Conservation (phyloP, 306 rosid genomes). For the Hylodesmum podocarpum region DNA sequence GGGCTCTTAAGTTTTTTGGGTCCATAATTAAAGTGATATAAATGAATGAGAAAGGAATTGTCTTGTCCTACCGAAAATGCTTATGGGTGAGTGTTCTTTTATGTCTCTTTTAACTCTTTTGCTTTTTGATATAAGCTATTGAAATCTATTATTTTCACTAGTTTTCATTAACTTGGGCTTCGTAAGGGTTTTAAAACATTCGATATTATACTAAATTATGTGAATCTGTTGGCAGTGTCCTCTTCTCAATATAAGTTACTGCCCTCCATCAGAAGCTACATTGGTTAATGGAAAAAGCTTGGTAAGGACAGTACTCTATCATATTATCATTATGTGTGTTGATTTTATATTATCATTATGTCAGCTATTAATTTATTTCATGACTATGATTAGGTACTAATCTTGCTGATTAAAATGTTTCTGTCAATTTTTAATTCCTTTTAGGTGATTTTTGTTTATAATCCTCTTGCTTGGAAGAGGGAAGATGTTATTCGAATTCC, state of each 20-base stretch:
- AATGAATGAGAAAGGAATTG: not conserved
- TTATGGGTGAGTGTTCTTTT: not conserved
- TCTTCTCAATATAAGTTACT: conserved; percentile 85
- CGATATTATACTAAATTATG: conserved; percentile 28
- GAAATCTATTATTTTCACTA: not conserved
- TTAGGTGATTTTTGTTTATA: conserved; percentile 79
- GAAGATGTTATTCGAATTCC: conserved; percentile 80
- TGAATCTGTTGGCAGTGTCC: conserved; percentile 70
- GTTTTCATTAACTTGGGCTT: conserved; percentile 13
- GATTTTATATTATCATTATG: not conserved
- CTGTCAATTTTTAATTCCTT: conserved; percentile 17
- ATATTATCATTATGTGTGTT: not conserved
- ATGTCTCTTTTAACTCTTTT: not conserved
- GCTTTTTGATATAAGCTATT: not conserved
- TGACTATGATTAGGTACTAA: not conserved
- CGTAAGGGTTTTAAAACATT: conserved; percentile 1
- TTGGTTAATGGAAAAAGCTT: conserved; percentile 55
- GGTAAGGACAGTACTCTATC: conserved; percentile 47
- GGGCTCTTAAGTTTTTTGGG: not conserved
- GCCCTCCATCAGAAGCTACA: conserved; percentile 74
- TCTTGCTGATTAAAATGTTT: not conserved
- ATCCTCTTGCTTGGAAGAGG: conserved; percentile 84
- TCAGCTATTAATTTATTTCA: not conserved
- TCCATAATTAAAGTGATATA: not conserved
- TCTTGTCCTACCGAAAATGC: conserved; percentile 5